These are phyloP conservation scores for Xylariaceae sp. DNA, from an alignment of 2,329 filamentous ascomycete genomes.

Conservation along the genomic window DNA sequence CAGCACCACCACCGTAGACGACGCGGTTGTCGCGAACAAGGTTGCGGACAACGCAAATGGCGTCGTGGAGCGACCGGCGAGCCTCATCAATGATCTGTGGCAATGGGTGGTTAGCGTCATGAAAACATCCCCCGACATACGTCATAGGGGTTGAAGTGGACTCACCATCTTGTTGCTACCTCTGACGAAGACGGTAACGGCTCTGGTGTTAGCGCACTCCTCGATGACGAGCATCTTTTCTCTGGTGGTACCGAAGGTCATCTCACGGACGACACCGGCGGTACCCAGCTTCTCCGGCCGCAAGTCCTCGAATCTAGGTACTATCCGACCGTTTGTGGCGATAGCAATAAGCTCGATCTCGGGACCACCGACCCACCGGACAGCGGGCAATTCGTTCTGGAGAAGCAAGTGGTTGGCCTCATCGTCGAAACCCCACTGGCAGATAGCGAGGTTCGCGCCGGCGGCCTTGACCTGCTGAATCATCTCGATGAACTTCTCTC, in stretches of 20 bases:
- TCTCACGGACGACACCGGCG: conserved; percentile 85
- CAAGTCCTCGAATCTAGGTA: conserved; percentile 93
- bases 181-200: conserved; percentile 92
- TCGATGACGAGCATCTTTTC: conserved; percentile 99
- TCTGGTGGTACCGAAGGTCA: conserved; percentile 93
- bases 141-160: conserved; percentile 12
- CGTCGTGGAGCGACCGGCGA: conserved; percentile 94
- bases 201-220: conserved; percentile 95
- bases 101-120: conserved; percentile 5
- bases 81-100: conserved; percentile 93
- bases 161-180: conserved; percentile 99
- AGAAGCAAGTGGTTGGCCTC: conserved; percentile 96
- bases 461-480: conserved; percentile 97
- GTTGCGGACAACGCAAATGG: conserved; percentile 95
- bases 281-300: conserved; percentile 84
- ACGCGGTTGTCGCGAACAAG: conserved; percentile 93
- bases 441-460: conserved; percentile 94
- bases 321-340: conserved; percentile 95
- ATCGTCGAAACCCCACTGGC: conserved; percentile 99
- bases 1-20: conserved; percentile 93
- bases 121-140: background rate
- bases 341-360: conserved; percentile 99
- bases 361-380: conserved; percentile 95
- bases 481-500: conserved; percentile 96
- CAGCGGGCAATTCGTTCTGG: conserved; percentile 91